A percentile compares a stretch with the other conserved stretches of the same genome.
Conservation (phyloP, 805 yeast species). For the Torulaspora indica region DNA sequence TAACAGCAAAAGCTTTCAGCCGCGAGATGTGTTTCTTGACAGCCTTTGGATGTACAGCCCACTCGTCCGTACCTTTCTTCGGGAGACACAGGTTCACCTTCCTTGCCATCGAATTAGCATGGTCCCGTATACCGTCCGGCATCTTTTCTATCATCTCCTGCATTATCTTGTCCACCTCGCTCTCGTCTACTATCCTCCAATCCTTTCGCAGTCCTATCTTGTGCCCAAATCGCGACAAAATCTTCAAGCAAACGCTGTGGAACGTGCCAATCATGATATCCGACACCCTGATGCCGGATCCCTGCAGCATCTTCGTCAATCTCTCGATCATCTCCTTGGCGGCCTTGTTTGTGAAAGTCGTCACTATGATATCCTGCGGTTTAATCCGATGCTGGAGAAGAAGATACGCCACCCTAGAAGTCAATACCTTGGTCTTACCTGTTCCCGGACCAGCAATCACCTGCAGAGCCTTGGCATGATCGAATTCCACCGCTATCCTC, state of each 20-base stretch:
- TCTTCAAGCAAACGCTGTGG: constrained; percentile 70
- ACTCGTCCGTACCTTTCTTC: constrained; percentile 27
- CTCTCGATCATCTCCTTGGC: constrained; percentile 79
- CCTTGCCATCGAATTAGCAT: constrained; percentile 28
- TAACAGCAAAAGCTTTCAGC: constrained; percentile 50
- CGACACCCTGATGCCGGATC: constrained; percentile 34
- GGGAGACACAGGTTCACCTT: constrained; percentile 30
- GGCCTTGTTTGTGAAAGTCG: constrained; percentile 92
- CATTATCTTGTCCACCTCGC: constrained; percentile 44
- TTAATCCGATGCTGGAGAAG: constrained; percentile 46
- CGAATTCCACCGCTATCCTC: constrained; percentile 41
- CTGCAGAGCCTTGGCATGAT: constrained; percentile 42
- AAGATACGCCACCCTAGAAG: constrained; percentile 71
- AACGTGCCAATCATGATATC: constrained; percentile 78
- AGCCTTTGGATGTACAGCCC: constrained; percentile 41
- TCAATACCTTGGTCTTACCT: constrained; percentile 78
- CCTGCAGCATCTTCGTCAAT: constrained; percentile 38
- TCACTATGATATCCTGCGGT: constrained; percentile 68
- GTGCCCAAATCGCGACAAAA: constrained; percentile 53
- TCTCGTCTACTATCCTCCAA: constrained; percentile 58
- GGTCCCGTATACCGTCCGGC: constrained; percentile 35
- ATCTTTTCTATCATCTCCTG: constrained; percentile 37
- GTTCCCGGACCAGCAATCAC: constrained; percentile 66
- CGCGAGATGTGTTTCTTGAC: constrained; percentile 47
- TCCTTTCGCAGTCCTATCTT: constrained; percentile 42